Base-by-base conservation (phyloP, 1,284 basidiomycete species). In the Ustilago trichophora region DNA sequence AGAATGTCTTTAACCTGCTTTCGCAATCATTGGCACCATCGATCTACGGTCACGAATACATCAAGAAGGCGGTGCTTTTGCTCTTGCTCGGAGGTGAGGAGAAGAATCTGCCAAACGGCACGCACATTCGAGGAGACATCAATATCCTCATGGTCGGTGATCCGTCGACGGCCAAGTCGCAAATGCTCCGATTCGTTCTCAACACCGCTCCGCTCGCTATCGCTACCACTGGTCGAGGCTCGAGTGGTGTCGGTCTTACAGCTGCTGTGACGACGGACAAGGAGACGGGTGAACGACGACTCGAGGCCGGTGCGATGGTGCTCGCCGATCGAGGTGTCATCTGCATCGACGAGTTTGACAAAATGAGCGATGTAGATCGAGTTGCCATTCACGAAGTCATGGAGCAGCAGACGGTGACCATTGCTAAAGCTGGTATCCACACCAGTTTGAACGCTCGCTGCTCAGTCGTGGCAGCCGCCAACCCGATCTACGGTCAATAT, bases 341-440 rank as follows among this genome's bases (percentile, higher is more conserved):
- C 40, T 99, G 95, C 83, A 98, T 99, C 76, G 96, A 99, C 83
- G 95, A 99, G 83, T 99, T 99, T 78, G 95, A 99, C 87, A 99
- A 99, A 83, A 98, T 99, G 95, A 93, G 91, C 26, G 96, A 98
- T 76, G 87, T 97, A 69, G 95, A 99, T 84, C 89, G 96, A 73
- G 95, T 98, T n/a, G 95, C 96, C 25, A 99, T 99, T 74, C 96
- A 99, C 84, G 96, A 99, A 88, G 96, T 98, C 77, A 99, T 99
- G 96, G 95, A 98, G 82, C 95, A 98, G 82, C 83, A 84, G 72
- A 99, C 96, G 0, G 94, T 99, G 47, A 98, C 96, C 1, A 99
- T 99, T 72, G 96, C 96, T 57, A 98, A 99, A 81, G 96, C 96
- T 11, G 96, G 96, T 63, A 99, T 98, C 72, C 95, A 98, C 82